These are phyloP conservation scores for Fusarium sp. DNA, from an alignment of 2,329 filamentous ascomycete species.

Conservation along the genomic window DNA sequence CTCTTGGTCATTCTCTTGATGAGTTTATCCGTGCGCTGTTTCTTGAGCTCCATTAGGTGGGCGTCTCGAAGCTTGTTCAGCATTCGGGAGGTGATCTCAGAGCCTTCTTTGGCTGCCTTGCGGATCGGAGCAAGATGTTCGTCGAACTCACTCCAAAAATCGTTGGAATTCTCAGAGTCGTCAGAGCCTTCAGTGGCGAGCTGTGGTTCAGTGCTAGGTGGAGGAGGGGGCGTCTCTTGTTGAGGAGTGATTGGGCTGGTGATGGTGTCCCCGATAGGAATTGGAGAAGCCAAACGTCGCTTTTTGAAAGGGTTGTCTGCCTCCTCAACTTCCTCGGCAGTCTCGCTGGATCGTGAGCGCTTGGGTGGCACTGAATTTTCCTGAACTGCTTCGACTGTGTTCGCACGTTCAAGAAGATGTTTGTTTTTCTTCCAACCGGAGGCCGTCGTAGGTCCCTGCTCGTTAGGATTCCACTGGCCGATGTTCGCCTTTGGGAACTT, in stretches of 20 bases:
- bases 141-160: background rate
- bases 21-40: background rate
- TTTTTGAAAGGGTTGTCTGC: background rate
- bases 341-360: background rate
- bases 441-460: background rate
- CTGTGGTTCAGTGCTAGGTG: background rate
- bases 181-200: background rate
- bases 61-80: background rate
- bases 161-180: background rate
- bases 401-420: background rate
- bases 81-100: background rate
- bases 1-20: background rate
- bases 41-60: background rate
- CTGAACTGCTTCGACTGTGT: background rate
- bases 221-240: background rate
- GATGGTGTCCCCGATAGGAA: background rate
- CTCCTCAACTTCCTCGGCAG: background rate
- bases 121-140: background rate
- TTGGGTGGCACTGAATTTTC: background rate
- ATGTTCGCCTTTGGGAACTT: slow-evolving; percentile 4
- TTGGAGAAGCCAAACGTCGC: background rate
- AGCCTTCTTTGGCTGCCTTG: background rate
- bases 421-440: background rate
- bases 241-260: background rate
- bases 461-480: slow-evolving; percentile 9